Base-by-base conservation (phyloP, 345 rosid species). In the Ceriops tagal region DNA sequence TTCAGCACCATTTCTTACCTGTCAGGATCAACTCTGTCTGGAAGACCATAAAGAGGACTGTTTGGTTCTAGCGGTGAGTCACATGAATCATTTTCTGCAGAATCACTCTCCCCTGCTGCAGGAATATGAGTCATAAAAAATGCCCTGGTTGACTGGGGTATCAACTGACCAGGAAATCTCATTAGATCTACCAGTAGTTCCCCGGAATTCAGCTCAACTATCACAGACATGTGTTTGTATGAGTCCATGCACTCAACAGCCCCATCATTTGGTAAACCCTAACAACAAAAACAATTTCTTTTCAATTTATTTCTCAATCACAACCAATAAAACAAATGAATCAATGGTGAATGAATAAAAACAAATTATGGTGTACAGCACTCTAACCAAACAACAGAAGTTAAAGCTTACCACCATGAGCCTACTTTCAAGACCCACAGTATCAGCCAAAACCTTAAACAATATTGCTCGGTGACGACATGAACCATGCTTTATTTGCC, bases 11-110 rank as follows among this genome's bases (percentile, higher is more conserved):
- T 70, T 58, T 66, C 67, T 85, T 62, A 89, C 96, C 92, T 87
- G 78, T 89, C 96, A 76, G 85, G 76, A 75, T 91, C 97, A 71
- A 79, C 62, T 80, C 89, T 83, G 73, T 93, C 96, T 11, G 89
- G 57, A 76, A 73, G 75, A 46, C 90, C 96, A 79, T 88, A 91
- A 53, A 93, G 78, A 67, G 98, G 98, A 81, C 98, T 93, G 73
- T 96, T 96, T 71, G 98, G 99, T 82, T 96, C 99, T 51, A 95
- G 83, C 22, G 97, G 99, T 68, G 99, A 92, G 79, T 95, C 99
- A 51, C 99, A 95, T 21, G 98, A 95, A 82, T 95, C 99, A 81
- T 95, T 92, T 81, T 92, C 98, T 59, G 97, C 97, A 70, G 95
- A 93, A 80, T 93, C 98, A 81, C 97, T 93, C 86, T 93, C 98